A percentile compares a stretch with the other conserved stretches of the same genome.
phyloP scores from a whole-genome alignment of 352 stramenopile species.

The Pythium aquatile region DNA sequence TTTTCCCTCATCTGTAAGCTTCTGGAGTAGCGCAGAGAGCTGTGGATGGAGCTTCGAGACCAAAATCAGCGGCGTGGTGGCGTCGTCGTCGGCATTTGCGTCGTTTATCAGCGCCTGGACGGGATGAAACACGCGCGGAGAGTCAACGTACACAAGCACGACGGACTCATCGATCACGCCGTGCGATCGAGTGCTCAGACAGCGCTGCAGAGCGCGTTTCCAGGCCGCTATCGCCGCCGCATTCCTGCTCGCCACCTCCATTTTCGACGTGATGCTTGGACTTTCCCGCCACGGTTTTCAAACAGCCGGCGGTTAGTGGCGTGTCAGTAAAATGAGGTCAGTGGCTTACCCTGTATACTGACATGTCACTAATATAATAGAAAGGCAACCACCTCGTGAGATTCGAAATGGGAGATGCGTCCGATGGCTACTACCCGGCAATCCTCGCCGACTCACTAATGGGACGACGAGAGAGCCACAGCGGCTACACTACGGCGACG shows the following conservation, averaged over 20 bases:
- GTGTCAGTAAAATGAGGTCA: neutral
- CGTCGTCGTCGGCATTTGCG: neutral
- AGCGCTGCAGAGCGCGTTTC: constrained; percentile 19
- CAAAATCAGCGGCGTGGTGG: constrained; percentile 11
- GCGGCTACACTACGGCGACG: neutral
- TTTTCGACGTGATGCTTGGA: neutral
- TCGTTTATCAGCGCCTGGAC: constrained; percentile 19
- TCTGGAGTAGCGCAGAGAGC: constrained; percentile 13
- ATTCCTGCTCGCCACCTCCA: neutral
- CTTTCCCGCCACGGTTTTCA: constrained; percentile 15
- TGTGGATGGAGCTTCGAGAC: constrained; percentile 20
- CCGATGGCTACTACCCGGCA: too few species aligned
- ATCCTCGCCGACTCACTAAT: too few species aligned
- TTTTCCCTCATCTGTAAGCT: neutral
- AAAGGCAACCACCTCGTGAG: neutral
- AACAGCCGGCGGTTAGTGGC: constrained; percentile 1
- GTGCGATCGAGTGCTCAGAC: constrained; percentile 8
- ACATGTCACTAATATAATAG: constrained; percentile 1
- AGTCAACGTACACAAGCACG: constrained; percentile 22
- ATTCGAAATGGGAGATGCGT: neutral
- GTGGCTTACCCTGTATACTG: neutral
- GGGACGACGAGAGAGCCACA: too few species aligned
- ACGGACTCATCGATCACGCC: constrained; percentile 14
- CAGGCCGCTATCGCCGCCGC: constrained; percentile 6
- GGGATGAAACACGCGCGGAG: constrained; percentile 21